A percentile compares a stretch with the other conserved stretches of the same genome.
phyloP scores from a whole-genome alignment of 2,329 filamentous ascomycete genomes.

The Penicillium oxalicum region DNA sequence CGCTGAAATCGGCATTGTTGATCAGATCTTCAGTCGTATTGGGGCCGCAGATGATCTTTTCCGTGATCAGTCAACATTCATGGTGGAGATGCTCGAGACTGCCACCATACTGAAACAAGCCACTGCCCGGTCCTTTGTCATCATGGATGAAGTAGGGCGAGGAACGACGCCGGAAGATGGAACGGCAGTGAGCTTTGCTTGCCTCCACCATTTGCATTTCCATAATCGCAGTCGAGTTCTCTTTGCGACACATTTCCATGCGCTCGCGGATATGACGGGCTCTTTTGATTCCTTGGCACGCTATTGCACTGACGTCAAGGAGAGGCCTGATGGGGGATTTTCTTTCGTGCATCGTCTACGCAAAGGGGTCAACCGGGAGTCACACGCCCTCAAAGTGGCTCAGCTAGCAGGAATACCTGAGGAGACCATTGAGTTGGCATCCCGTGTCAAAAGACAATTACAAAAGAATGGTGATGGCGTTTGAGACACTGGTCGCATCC shows the following conservation, averaged over 20 bases:
- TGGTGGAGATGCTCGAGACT: constrained; percentile 99
- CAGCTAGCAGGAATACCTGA: constrained; percentile 75
- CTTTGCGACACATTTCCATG: constrained; percentile 95
- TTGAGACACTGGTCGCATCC: no score
- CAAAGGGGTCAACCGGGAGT: constrained; percentile 75
- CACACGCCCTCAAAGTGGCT: constrained; percentile 94
- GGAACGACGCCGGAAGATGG: constrained; percentile 94
- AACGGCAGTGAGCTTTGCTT: constrained; percentile 81
- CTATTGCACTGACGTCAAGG: constrained; percentile 86
- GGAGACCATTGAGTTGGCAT: constrained; percentile 63
- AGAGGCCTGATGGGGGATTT: constrained; percentile 64
- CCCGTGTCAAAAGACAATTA: constrained; percentile 46
- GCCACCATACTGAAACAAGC: constrained; percentile 82
- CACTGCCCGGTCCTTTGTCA: constrained; percentile 78
- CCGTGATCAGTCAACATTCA: constrained; percentile 92
- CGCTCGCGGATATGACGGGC: constrained; percentile 67
- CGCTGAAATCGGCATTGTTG: constrained; percentile 83
- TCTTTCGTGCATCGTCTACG: constrained; percentile 79
- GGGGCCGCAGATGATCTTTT: constrained; percentile 95
- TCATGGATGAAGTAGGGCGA: constrained; percentile 97
- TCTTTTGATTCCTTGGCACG: constrained; percentile 56
- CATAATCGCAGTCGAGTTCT: constrained; percentile 72
- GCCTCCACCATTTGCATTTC: constrained; percentile 73
- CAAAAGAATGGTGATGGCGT: no score
- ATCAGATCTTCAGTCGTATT: constrained; percentile 89